These are phyloP conservation scores for Vigna mungo DNA, from an alignment of 306 rosid genomes.

Conservation along the genomic window DNA sequence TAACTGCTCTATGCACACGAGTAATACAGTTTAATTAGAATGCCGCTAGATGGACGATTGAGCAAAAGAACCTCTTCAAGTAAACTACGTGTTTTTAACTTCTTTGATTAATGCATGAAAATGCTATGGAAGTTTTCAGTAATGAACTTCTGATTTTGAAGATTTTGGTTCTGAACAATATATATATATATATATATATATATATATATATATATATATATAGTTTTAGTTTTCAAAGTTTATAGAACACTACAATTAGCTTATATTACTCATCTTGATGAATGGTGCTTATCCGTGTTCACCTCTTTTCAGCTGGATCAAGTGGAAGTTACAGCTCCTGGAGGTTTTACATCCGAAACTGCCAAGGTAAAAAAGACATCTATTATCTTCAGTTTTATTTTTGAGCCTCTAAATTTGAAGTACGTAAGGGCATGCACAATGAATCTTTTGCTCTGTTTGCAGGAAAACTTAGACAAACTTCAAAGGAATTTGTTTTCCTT, in stretches of 20 bases:
- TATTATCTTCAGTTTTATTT: conserved; percentile 34
- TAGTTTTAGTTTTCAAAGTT: conserved; percentile 31
- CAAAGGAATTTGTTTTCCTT: conserved; percentile 62
- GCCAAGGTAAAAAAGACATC: conserved; percentile 56
- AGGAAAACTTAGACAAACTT: conserved; percentile 72
- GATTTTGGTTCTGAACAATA: conserved; percentile 31
- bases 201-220: too few relatives aligned
- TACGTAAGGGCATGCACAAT: not conserved
- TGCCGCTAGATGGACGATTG: conserved; percentile 34
- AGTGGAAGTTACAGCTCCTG: conserved; percentile 67
- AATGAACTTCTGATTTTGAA: conserved; percentile 21
- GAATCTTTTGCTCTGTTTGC: conserved; percentile 49
- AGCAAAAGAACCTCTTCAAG: conserved; percentile 21
- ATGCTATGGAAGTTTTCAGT: conserved; percentile 33
- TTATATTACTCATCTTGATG: conserved; percentile 35
- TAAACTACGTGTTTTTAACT: conserved; percentile 36
- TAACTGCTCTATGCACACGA: conserved; percentile 16
- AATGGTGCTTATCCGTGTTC: conserved; percentile 30
- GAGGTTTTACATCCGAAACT: conserved; percentile 55
- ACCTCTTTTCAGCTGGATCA: conserved; percentile 63
- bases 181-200: too few relatives aligned
- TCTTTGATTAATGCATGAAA: conserved; percentile 29
- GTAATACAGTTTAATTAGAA: conserved; percentile 24
- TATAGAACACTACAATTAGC: conserved; percentile 36
- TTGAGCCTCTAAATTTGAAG: conserved; percentile 21